phyloP scores from a whole-genome alignment of 2,329 filamentous ascomycete genomes.

The Fusarium illudens region DNA sequence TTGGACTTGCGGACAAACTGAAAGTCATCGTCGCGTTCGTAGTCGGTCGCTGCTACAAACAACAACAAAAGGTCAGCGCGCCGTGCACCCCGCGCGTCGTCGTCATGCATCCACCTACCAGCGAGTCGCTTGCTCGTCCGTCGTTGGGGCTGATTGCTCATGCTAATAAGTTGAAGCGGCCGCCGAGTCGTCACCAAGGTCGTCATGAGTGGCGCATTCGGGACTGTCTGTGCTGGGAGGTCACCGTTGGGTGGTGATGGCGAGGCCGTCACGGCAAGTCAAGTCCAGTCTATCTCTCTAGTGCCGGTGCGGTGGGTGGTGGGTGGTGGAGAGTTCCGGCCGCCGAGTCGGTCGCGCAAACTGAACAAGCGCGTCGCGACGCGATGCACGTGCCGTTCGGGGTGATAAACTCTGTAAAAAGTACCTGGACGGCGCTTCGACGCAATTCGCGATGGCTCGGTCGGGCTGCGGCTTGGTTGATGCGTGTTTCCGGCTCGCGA shows the following conservation, averaged over 20 bases:
- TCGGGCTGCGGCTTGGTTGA: conserved; percentile 19
- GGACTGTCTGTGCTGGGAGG: conserved; percentile 38
- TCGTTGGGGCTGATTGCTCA: conserved; percentile 70
- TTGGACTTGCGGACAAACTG: conserved; percentile 76
- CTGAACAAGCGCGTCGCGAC: conserved; percentile 34
- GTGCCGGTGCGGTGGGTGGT: neutral
- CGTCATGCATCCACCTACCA: conserved; percentile 56
- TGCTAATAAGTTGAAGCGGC: conserved; percentile 73
- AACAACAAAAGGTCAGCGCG: conserved; percentile 33
- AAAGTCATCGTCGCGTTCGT: conserved; percentile 82
- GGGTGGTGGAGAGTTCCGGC: neutral
- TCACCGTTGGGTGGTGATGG: conserved; percentile 24
- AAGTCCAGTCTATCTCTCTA: conserved; percentile 11
- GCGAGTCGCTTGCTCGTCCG: conserved; percentile 71
- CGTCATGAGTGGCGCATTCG: conserved; percentile 70
- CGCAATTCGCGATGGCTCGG: conserved; percentile 27
- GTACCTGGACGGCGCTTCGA: neutral
- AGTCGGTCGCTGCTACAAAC: conserved; percentile 53
- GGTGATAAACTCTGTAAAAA: neutral
- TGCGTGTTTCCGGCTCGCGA: conserved; percentile 40
- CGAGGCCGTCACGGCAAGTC: conserved; percentile 17
- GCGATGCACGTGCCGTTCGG: conserved; percentile 2
- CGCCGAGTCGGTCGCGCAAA: conserved; percentile 23
- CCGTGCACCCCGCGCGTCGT: conserved; percentile 8
- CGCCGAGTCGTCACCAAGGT: conserved; percentile 71